Evolutionary conservation across 2,329 filamentous ascomycete genomes (phyloP).

Genomic region (Raffaelea albimanens): DNA sequence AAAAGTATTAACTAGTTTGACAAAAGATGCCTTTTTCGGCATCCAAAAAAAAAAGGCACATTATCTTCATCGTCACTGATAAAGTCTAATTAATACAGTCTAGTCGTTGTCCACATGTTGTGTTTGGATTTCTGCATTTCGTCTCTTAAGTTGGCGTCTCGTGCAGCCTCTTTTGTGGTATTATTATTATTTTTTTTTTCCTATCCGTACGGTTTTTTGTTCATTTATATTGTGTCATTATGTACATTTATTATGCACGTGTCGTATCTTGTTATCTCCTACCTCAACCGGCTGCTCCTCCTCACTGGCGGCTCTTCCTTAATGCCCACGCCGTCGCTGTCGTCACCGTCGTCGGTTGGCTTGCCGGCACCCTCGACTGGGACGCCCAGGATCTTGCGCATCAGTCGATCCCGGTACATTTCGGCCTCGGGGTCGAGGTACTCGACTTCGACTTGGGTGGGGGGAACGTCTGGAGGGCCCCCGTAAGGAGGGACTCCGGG

Average conservation of each 20-base stretch:
- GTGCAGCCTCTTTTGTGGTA: no score
- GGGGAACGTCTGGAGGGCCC: constrained; percentile 15
- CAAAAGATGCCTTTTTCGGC: no score
- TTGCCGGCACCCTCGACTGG: not conserved
- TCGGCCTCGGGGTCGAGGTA: constrained; percentile 43
- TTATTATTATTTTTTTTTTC: constrained; percentile 2
- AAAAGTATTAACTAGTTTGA: no score
- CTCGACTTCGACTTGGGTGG: constrained; percentile 41
- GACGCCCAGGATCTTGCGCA: constrained; percentile 31
- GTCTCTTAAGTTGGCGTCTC: no score
- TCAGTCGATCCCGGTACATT: constrained; percentile 30
- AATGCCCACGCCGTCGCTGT: no score
- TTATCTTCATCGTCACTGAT: no score
- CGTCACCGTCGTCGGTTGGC: not conserved
- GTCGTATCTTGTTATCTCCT: not conserved
- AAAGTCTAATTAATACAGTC: no score
- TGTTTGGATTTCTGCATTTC: no score
- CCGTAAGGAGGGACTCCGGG: not conserved
- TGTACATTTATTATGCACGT: not conserved
- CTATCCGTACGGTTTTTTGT: not conserved
- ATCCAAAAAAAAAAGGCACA: no score
- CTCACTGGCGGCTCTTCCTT: not conserved
- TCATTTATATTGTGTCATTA: not conserved
- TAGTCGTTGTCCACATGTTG: no score
- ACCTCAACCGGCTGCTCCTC: not conserved